A percentile compares a stretch with the other conserved stretches of the same genome.
Conservation (phyloP, 2,329 filamentous ascomycete species). For the Pleoardoris graminearum region DNA sequence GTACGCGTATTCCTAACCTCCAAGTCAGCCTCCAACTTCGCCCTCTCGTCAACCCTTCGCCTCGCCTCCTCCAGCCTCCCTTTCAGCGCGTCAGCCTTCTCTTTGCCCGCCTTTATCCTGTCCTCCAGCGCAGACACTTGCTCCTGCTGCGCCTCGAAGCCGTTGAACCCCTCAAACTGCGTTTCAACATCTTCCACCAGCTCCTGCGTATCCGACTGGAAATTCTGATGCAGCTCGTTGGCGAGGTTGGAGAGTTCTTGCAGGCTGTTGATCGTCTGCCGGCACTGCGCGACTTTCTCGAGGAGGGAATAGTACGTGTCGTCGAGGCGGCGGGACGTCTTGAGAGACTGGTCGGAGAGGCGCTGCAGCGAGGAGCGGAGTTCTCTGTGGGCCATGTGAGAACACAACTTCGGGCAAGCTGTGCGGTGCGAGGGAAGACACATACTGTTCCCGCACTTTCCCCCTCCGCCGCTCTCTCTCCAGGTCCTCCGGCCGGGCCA, state of each 20-base stretch:
- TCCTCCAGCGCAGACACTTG: conserved; percentile 65
- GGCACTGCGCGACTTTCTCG: conserved; percentile 67
- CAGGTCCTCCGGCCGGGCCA: conserved; percentile 47
- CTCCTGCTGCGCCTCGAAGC: conserved; percentile 67
- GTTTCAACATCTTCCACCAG: conserved; percentile 63
- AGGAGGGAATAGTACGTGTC: conserved; percentile 74
- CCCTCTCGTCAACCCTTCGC: conserved; percentile 67
- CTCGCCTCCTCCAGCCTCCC: conserved; percentile 67
- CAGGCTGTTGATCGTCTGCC: conserved; percentile 65
- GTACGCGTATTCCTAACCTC: conserved; percentile 62
- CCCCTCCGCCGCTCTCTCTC: conserved; percentile 40
- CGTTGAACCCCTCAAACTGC: conserved; percentile 64
- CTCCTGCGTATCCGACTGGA: conserved; percentile 62
- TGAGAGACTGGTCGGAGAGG: conserved; percentile 63
- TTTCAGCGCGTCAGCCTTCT: conserved; percentile 63
- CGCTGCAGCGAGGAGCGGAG: conserved; percentile 46
- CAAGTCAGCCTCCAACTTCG: conserved; percentile 67
- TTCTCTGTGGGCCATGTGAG: conserved; percentile 38
- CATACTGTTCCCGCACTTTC: conserved; percentile 45
- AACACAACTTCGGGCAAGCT: too few relatives aligned
- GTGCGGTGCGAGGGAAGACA: conserved; percentile 7
- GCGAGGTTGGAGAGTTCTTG: conserved; percentile 69
- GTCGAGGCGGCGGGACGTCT: conserved; percentile 68
- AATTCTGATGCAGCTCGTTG: conserved; percentile 60
- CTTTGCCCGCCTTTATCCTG: conserved; percentile 63